phyloP scores from a whole-genome alignment of 805 yeast genomes.

The Candida verbasci region DNA sequence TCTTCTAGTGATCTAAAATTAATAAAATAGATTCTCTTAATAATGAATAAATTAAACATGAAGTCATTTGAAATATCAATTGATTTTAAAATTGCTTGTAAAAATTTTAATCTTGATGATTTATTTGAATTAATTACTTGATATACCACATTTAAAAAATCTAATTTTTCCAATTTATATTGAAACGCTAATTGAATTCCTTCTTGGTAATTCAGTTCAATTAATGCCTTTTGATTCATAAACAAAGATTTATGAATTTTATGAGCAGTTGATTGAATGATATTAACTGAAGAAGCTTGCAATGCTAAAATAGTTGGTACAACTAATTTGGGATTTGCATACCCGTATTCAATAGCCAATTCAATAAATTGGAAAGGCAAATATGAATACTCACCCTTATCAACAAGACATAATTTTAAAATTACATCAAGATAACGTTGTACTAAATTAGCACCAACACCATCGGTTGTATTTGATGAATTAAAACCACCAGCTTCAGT shows the following conservation, averaged over 20 bases:
- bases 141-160: constrained; percentile 21
- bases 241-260: constrained; percentile 52
- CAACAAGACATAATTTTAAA: constrained; percentile 44
- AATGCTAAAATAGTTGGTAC: constrained; percentile 69
- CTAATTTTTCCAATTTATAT: constrained; percentile 30
- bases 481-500: neutral
- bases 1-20: constrained; percentile 7
- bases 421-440: constrained; percentile 55
- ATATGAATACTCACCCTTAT: constrained; percentile 43
- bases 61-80: constrained; percentile 9
- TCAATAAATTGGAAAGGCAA: constrained; percentile 53
- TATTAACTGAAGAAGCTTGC: constrained; percentile 46
- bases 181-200: constrained; percentile 55
- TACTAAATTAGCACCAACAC: constrained; percentile 68
- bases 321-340: constrained; percentile 68
- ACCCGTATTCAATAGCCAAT: constrained; percentile 58
- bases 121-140: constrained; percentile 31
- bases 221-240: constrained; percentile 66
- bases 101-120: constrained; percentile 41
- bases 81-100: constrained; percentile 18
- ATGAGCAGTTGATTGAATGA: constrained; percentile 45
- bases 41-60: constrained; percentile 1
- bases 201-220: constrained; percentile 60
- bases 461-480: constrained; percentile 47
- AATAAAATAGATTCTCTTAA: neutral